phyloP scores from a whole-genome alignment of 768 basidiomycete species.

The Cystofilobasidium macerans region DNA sequence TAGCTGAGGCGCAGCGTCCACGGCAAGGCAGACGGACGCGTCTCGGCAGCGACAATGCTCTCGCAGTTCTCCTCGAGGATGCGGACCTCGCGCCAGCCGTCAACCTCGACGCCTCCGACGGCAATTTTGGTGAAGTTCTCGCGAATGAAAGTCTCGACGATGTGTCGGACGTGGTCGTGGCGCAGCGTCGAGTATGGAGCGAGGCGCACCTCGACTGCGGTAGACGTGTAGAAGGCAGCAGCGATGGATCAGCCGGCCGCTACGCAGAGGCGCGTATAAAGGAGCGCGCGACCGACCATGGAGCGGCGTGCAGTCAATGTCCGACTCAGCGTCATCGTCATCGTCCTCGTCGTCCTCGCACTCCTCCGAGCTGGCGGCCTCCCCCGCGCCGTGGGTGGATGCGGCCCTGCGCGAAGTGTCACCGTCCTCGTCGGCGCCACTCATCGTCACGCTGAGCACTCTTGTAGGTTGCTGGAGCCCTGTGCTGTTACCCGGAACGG shows the following conservation, averaged over 20 bases:
- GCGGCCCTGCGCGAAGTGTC: neutral
- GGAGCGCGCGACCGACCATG: constrained; percentile 10
- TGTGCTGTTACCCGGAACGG: neutral
- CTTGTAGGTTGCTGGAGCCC: neutral
- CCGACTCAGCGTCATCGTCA: constrained; percentile 4
- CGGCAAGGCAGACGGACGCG: constrained; percentile 33
- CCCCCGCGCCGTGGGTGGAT: neutral
- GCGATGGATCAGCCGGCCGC: too few relatives aligned
- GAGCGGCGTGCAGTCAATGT: neutral
- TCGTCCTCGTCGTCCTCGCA: neutral
- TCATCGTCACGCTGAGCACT: neutral
- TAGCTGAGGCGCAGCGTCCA: neutral
- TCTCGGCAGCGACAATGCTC: constrained; percentile 56
- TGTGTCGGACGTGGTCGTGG: constrained; percentile 60
- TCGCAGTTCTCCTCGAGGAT: constrained; percentile 66
- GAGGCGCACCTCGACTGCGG: constrained; percentile 80
- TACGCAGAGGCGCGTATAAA: too few relatives aligned
- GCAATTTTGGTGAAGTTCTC: constrained; percentile 54
- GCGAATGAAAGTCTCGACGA: constrained; percentile 50
- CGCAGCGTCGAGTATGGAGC: constrained; percentile 56
- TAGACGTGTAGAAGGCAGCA: too few relatives aligned
- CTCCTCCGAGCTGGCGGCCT: neutral
- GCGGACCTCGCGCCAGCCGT: constrained; percentile 68
- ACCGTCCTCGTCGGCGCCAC: neutral
- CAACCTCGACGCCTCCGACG: constrained; percentile 56